Percentiles rank a stretch among this genome's conserved stretches.
These are phyloP conservation scores for Alternaria sp. DNA, from an alignment of 2,329 filamentous ascomycete species.

Conservation along the genomic window DNA sequence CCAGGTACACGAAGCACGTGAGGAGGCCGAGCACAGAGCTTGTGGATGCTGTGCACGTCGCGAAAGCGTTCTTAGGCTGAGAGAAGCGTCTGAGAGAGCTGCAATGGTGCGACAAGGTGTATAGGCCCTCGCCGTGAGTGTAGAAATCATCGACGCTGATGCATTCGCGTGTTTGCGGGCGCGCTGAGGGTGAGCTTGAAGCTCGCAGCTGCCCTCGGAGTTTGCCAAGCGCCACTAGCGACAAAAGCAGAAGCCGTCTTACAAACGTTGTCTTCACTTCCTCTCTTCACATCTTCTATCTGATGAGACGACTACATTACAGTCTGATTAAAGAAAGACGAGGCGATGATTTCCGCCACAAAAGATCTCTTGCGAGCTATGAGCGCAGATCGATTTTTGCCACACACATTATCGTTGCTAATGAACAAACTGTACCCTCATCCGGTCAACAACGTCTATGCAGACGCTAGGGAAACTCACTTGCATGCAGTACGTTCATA, in stretches of 20 bases:
- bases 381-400: background rate
- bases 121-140: constrained; percentile 25
- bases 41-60: constrained; percentile 22
- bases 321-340: background rate
- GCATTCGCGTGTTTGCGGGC: constrained; percentile 14
- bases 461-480: background rate
- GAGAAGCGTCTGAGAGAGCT: constrained; percentile 13
- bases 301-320: background rate
- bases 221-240: constrained; percentile 18
- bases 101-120: constrained; percentile 15
- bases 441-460: background rate
- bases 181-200: constrained; percentile 9
- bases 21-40: constrained; percentile 25
- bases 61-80: constrained; percentile 5
- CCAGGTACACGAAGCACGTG: constrained; percentile 42
- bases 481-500: background rate
- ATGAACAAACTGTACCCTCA: background rate
- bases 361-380: background rate
- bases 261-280: background rate
- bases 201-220: constrained; percentile 5
- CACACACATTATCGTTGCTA: background rate
- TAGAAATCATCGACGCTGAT: constrained; percentile 10
- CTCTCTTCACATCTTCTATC: background rate
- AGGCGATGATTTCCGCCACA: background rate
- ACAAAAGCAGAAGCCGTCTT: constrained; percentile 6